phyloP scores from a whole-genome alignment of 2,329 filamentous ascomycete species.

The Phaeosphaeria sp. region DNA sequence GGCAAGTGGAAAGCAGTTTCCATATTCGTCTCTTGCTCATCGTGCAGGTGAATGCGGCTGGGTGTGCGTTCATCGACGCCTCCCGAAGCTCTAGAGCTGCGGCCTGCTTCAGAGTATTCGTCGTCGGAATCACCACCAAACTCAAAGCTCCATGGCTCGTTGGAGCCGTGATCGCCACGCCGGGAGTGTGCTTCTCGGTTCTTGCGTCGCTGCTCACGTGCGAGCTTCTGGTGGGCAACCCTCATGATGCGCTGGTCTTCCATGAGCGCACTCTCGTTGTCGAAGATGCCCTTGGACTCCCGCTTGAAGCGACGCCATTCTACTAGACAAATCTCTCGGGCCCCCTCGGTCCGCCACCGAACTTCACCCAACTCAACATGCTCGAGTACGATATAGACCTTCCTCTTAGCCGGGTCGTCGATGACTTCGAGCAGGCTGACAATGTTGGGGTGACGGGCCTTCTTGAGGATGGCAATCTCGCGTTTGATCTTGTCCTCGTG shows the following conservation, averaged over 20 bases:
- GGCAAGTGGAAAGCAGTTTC: conserved; percentile 43
- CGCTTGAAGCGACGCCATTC: conserved; percentile 82
- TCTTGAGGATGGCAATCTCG: conserved; percentile 97
- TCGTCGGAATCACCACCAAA: conserved; percentile 69
- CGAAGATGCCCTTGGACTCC: conserved; percentile 62
- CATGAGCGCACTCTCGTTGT: conserved; percentile 49
- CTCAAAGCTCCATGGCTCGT: conserved; percentile 84
- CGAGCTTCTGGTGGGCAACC: conserved; percentile 49
- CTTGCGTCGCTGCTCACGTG: conserved; percentile 50
- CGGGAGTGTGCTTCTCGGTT: conserved; percentile 45
- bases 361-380: conserved; percentile 95
- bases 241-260: conserved; percentile 54
- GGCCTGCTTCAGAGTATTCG: conserved; percentile 48
- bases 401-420: conserved; percentile 93
- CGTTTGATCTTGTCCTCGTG: conserved; percentile 85
- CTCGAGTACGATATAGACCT: conserved; percentile 97
- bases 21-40: conserved; percentile 38
- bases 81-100: conserved; percentile 32
- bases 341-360: conserved; percentile 87
- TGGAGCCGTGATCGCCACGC: conserved; percentile 48
- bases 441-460: conserved; percentile 96
- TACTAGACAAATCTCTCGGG: conserved; percentile 80
- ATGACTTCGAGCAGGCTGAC: conserved; percentile 96
- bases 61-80: conserved; percentile 25
- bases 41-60: conserved; percentile 25